Evolutionary conservation across 805 yeast species (phyloP).

Genomic region (Candida berthetii): DNA sequence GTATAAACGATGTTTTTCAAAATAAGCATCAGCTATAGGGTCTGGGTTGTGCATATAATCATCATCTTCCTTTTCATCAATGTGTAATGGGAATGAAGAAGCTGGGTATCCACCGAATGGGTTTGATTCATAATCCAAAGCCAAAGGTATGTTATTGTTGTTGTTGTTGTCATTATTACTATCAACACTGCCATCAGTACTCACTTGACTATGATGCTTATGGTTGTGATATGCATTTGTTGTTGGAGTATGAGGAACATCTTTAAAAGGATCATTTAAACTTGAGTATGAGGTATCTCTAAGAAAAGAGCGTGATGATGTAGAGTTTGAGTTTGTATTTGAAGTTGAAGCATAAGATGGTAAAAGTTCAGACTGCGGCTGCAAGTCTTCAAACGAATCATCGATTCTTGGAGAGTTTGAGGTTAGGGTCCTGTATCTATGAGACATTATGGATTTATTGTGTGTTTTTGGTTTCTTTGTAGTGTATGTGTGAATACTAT

Average conservation of each 20-base stretch:
- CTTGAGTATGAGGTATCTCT: background rate
- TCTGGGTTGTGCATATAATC: constrained; percentile 96
- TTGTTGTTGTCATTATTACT: background rate
- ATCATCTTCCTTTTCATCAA: constrained; percentile 93
- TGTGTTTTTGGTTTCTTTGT: too few species aligned
- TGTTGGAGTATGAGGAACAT: background rate
- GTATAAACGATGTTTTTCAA: constrained; percentile 63
- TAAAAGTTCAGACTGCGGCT: too few species aligned
- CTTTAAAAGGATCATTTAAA: background rate
- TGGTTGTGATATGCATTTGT: too few species aligned
- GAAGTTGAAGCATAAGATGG: background rate
- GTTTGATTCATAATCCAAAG: constrained; percentile 48
- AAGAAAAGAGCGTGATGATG: background rate
- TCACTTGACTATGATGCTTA: too few species aligned
- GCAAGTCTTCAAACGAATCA: too few species aligned
- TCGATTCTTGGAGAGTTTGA: background rate
- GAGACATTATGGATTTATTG: background rate
- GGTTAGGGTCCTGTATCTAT: background rate
- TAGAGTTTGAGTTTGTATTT: background rate
- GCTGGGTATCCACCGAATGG: constrained; percentile 99
- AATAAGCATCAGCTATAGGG: constrained; percentile 85
- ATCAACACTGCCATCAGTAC: too few species aligned
- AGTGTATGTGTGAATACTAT: too few species aligned
- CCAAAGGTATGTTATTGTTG: background rate
- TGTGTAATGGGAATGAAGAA: constrained; percentile 78